Conservation (phyloP, 176 grass and related monocot genomes). For the Oropetium thomaeum region DNA sequence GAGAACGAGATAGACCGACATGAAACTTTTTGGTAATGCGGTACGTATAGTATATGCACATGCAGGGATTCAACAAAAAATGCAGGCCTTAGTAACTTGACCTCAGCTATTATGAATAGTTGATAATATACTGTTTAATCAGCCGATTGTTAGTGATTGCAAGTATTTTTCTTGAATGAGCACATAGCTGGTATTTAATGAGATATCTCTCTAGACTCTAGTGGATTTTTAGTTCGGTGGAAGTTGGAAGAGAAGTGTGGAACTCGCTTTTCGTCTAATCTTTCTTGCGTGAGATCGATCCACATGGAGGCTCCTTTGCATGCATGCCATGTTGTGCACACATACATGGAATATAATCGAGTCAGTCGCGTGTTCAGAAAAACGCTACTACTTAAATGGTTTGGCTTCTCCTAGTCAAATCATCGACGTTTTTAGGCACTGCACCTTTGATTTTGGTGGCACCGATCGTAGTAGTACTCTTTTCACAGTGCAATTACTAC, state of each 20-base stretch:
- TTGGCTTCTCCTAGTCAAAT: neutral
- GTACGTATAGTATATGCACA: too few relatives aligned
- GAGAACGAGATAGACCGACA: too few relatives aligned
- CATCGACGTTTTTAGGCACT: neutral
- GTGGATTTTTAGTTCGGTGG: slow-evolving; percentile 8
- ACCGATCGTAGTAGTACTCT: too few relatives aligned
- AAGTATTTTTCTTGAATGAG: slow-evolving; percentile 20
- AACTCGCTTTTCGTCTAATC: slow-evolving; percentile 1
- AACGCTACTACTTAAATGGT: neutral
- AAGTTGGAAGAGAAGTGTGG: neutral
- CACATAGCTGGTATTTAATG: slow-evolving; percentile 4
- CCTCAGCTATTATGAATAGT: too few relatives aligned
- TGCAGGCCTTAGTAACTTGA: too few relatives aligned
- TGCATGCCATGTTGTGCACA: neutral
- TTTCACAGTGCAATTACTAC: too few relatives aligned
- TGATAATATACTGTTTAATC: too few relatives aligned
- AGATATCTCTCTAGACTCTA: neutral
- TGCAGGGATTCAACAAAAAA: too few relatives aligned
- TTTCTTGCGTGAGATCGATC: neutral
- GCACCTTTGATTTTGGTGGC: neutral
- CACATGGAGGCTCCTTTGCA: neutral
- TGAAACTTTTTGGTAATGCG: too few relatives aligned
- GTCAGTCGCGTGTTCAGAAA: neutral
- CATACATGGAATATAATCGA: neutral
- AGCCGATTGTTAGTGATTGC: too few relatives aligned